phyloP scores from a whole-genome alignment of 2,329 filamentous ascomycete species.

The Trichoderma sp. region DNA sequence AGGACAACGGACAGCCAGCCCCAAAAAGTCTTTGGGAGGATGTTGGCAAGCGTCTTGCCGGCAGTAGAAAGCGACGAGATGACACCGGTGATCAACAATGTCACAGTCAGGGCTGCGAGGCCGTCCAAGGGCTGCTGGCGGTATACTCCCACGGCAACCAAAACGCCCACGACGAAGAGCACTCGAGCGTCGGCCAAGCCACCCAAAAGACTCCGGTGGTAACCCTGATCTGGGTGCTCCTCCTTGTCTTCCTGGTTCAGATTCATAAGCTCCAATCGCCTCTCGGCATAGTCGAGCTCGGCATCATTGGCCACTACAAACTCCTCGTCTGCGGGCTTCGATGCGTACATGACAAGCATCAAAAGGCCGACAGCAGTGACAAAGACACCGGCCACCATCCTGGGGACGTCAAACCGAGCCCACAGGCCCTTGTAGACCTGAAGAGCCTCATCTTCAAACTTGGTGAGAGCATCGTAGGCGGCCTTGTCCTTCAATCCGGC shows the following conservation, averaged over 20 bases:
- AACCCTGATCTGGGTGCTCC: slow-evolving; percentile 43
- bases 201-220: slow-evolving; percentile 39
- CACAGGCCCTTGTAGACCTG: slow-evolving; percentile 79
- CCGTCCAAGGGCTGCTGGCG: slow-evolving; percentile 38
- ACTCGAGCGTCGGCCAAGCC: slow-evolving; percentile 42
- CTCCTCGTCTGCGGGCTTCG: slow-evolving; percentile 57
- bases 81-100: slow-evolving; percentile 45
- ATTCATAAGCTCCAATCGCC: slow-evolving; percentile 53
- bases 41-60: slow-evolving; percentile 49
- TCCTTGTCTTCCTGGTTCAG: slow-evolving; percentile 42
- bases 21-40: slow-evolving; percentile 78
- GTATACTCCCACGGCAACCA: slow-evolving; percentile 37
- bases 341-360: slow-evolving; percentile 72
- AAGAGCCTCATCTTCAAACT: slow-evolving; percentile 79
- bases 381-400: slow-evolving; percentile 78
- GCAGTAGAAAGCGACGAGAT: slow-evolving; percentile 45
- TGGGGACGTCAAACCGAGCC: slow-evolving; percentile 86
- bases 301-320: slow-evolving; percentile 56
- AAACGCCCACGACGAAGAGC: slow-evolving; percentile 35
- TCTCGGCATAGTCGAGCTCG: slow-evolving; percentile 62
- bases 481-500: slow-evolving; percentile 44
- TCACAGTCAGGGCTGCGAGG: slow-evolving; percentile 44
- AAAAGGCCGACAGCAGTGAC: slow-evolving; percentile 70
- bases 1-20: slow-evolving; percentile 83
- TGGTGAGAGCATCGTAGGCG: slow-evolving; percentile 61